Base-by-base conservation (phyloP, 2,329 filamentous ascomycete species). In the Hyphodiscus sp. region DNA sequence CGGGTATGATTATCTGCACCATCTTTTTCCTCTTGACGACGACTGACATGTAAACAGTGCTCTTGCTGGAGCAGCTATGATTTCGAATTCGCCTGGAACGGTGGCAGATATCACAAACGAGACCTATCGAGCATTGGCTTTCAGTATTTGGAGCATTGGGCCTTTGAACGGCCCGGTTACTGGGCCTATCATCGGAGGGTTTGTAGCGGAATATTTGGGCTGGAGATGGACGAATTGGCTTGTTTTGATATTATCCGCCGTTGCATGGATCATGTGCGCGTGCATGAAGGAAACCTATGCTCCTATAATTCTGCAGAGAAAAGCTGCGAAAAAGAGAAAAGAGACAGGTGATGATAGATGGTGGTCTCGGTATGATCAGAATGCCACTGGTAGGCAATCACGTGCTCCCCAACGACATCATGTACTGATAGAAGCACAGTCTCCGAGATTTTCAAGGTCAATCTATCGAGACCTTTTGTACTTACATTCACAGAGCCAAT, bases 221-320 rank as follows among this genome's bases (percentile, higher is more conserved):
- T 96, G 91, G 91, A 74, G 91, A 29, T 96, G 90, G 89, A 86
- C 85, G 41, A 87, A 88, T 65, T 95, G 89, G 87, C 76, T 94
- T 19, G 80, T 85, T 9, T 71, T 92, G 63, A 91, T 95, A 49
- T 76, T 89, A 10, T 79, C 80, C 0, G 88, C 80, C 0, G 74
- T 78, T 0, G 82, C 81, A 0, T 79, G 84, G 53, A 57, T 78
- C 19, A 71, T 85, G 59, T 78, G 89, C 61, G 65, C 75, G 1
- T 74, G 79, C 1, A 74, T 87, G 47, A 80, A 80, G 57, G 90
- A 95, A 70, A 92, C 89, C 0, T 95, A 95, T 63, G 79, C 82
- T 0, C 89, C 89, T 1, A 76, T 76, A 0, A 77, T 94, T 20
- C 72, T 94, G 29, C 80, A 86, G 63, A 74, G 76, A 45, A 87